Conservation (phyloP, 139 green algal genomes). For the Eudorina sp. region DNA sequence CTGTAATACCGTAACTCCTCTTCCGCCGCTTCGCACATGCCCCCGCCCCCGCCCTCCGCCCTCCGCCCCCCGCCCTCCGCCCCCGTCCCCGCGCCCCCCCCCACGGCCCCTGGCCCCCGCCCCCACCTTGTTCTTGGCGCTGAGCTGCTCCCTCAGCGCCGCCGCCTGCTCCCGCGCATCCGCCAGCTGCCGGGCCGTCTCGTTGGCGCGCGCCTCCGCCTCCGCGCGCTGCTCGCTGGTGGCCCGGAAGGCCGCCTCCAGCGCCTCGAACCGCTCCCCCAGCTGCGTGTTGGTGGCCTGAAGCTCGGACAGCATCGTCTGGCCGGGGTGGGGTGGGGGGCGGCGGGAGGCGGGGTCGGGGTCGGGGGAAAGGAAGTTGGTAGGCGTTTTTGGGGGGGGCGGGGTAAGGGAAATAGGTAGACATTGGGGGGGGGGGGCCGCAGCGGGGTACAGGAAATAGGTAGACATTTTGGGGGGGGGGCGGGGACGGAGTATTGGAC, state of each 20-base stretch:
- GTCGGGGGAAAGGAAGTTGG: no score
- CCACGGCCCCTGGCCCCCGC: no score
- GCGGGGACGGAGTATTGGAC: no score
- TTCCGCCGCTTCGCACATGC: no score
- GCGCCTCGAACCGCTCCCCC: not conserved
- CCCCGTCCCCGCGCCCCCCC: not conserved
- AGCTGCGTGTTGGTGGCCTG: conserved; percentile 33
- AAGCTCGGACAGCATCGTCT: conserved; percentile 15
- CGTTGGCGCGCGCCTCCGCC: not conserved
- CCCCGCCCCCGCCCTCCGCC: no score
- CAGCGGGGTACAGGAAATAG: not conserved
- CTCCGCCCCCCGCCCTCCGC: not conserved
- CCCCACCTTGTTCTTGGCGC: conserved; percentile 22
- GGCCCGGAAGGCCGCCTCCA: conserved; percentile 1
- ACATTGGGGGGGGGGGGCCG: not conserved
- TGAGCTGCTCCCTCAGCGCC: conserved; percentile 12
- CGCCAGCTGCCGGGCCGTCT: not conserved
- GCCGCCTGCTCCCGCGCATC: conserved; percentile 5
- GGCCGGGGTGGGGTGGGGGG: not conserved
- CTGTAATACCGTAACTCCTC: no score
- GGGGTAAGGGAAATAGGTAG: no score
- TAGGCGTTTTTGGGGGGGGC: no score
- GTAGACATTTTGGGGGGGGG: no score
- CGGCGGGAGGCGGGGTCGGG: not conserved
- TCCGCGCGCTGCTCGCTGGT: not conserved